Percentiles rank a stretch among this genome's conserved stretches.
Evolutionary conservation across 768 basidiomycete species (phyloP).

Genomic region (Pholiota conissans): DNA sequence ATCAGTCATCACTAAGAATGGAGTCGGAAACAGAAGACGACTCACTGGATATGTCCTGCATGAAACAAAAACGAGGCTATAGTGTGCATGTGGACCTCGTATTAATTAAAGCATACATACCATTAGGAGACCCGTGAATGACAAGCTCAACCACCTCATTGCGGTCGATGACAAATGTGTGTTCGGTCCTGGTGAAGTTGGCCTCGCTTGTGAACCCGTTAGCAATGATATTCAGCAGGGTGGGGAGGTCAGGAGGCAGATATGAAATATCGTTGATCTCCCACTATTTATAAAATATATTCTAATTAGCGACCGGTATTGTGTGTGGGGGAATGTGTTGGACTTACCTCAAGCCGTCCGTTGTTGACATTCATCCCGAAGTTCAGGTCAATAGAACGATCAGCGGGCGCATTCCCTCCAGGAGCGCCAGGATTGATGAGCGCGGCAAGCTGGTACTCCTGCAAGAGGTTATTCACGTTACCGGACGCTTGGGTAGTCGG

Average conservation of each 20-base stretch:
- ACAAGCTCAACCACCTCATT: conserved; percentile 26
- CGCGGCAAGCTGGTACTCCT: conserved; percentile 9
- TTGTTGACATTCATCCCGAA: conserved; percentile 19
- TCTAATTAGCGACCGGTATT: too few species aligned
- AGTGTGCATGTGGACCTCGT: conserved; percentile 11
- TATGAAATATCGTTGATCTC: conserved; percentile 30
- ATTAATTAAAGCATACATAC: conserved; percentile 14
- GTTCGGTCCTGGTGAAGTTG: conserved; percentile 26
- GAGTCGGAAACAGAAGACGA: neutral
- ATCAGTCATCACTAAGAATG: neutral
- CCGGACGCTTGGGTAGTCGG: conserved; percentile 29
- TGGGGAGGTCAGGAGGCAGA: conserved; percentile 43
- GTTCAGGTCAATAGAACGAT: conserved; percentile 20
- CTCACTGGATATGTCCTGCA: conserved; percentile 16
- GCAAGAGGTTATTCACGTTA: conserved; percentile 21
- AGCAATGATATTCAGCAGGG: conserved; percentile 40
- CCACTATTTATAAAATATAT: conserved; percentile 20
- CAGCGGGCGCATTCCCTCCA: conserved; percentile 21
- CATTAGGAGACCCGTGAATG: conserved; percentile 25
- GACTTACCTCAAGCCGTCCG: conserved; percentile 11
- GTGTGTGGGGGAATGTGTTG: neutral
- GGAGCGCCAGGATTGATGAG: conserved; percentile 20
- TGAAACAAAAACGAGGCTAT: neutral
- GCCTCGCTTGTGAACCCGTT: conserved; percentile 15
- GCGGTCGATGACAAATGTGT: conserved; percentile 25